Percentiles rank a stretch among this genome's conserved stretches.
phyloP scores from a whole-genome alignment of 2,329 filamentous ascomycete genomes.

The Fusarium sp. region DNA sequence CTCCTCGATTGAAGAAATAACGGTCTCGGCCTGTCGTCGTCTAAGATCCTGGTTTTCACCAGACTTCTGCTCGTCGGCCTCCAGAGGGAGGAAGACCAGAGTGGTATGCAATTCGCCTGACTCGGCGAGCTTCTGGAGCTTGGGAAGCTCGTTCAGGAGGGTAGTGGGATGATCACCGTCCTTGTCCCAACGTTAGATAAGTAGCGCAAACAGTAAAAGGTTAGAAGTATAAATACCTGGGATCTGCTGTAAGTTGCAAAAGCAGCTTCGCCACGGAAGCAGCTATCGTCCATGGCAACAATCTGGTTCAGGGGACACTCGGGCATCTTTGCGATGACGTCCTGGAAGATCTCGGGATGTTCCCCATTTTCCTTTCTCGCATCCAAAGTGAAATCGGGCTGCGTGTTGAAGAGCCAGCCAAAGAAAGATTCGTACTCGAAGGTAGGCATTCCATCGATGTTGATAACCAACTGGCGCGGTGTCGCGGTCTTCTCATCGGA shows the following conservation, averaged over 20 bases:
- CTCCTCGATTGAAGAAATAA: conserved; percentile 56
- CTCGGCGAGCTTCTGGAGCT: conserved; percentile 60
- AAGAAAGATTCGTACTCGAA: conserved; percentile 59
- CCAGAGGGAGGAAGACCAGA: conserved; percentile 66
- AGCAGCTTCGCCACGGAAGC: conserved; percentile 60
- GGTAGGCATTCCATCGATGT: conserved; percentile 68
- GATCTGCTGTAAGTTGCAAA: conserved; percentile 59
- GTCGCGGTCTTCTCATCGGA: conserved; percentile 47
- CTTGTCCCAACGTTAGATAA: conserved; percentile 49
- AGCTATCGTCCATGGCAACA: conserved; percentile 58
- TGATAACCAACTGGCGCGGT: conserved; percentile 68
- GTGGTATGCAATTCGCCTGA: conserved; percentile 67
- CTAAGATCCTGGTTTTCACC: conserved; percentile 58
- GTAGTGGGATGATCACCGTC: conserved; percentile 57
- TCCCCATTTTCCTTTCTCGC: conserved; percentile 60
- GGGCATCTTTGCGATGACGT: conserved; percentile 53
- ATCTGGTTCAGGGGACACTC: conserved; percentile 56
- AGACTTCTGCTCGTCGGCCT: conserved; percentile 57
- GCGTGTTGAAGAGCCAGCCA: conserved; percentile 52
- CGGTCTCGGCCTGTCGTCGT: conserved; percentile 62
- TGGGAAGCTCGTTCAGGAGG: conserved; percentile 59
- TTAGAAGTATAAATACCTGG: conserved; percentile 52
- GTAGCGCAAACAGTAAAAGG: background rate
- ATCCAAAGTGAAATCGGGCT: conserved; percentile 63
- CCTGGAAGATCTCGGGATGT: conserved; percentile 56